These are phyloP conservation scores for Termitomyces sp. DNA, from an alignment of 768 basidiomycete genomes.

Conservation along the genomic window DNA sequence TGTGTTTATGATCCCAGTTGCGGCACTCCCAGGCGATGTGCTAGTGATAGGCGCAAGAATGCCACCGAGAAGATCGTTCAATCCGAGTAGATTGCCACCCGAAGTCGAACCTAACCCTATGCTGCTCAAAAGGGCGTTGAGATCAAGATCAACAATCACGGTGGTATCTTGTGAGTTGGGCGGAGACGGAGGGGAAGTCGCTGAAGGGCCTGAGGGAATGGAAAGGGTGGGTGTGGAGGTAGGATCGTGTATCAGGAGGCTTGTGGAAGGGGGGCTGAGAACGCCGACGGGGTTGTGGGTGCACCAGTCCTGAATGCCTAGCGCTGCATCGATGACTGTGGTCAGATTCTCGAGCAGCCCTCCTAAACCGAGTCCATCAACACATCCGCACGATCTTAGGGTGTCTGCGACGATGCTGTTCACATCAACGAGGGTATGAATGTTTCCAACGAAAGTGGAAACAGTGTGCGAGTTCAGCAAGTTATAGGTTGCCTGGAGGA, in stretches of 20 bases:
- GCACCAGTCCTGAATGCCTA: slow-evolving; percentile 13
- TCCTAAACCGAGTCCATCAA: slow-evolving; percentile 1
- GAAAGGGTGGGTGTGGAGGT: neutral
- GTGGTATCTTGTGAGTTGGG: slow-evolving; percentile 11
- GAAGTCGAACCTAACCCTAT: slow-evolving; percentile 16
- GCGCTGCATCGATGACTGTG: slow-evolving; percentile 1
- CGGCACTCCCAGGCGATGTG: neutral
- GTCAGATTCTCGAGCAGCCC: slow-evolving; percentile 3
- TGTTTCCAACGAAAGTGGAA: slow-evolving; percentile 13
- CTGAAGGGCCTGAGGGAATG: neutral
- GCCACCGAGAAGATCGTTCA: neutral
- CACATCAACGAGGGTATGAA: slow-evolving; percentile 8
- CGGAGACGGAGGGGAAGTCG: neutral
- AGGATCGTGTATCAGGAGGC: neutral
- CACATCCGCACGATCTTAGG: slow-evolving; percentile 9
- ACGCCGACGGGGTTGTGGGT: slow-evolving; percentile 6
- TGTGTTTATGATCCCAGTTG: neutral
- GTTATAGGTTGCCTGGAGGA: slow-evolving; percentile 13
- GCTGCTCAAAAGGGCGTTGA: slow-evolving; percentile 19
- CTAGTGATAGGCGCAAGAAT: neutral
- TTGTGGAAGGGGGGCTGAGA: neutral
- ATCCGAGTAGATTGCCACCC: neutral
- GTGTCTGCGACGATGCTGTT: neutral
- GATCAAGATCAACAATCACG: slow-evolving; percentile 20
- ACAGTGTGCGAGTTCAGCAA: slow-evolving; percentile 17